Evolutionary conservation across 2,329 filamentous ascomycete species (phyloP).

Genomic region (Graphilbum ipis-grandicollis): DNA sequence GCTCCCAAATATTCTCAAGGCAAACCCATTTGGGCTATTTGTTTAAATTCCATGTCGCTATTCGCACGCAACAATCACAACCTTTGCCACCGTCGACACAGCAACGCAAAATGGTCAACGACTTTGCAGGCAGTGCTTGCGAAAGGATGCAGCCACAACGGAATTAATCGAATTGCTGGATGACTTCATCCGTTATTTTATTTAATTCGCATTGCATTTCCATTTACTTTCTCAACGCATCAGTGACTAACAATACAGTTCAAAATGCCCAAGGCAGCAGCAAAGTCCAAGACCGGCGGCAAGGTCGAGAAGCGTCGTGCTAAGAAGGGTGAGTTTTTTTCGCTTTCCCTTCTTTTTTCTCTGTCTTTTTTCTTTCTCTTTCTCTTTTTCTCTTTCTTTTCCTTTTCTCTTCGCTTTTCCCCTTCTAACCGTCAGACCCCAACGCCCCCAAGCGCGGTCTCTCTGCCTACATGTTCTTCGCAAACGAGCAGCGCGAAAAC

Average conservation of each 20-base stretch:
- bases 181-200: not conserved
- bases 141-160: too few species aligned
- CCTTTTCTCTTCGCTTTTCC: not conserved
- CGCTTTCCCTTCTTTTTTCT: not conserved
- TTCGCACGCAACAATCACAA: too few species aligned
- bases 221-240: slow-evolving; percentile 5
- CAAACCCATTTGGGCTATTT: too few species aligned
- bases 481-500: slow-evolving; percentile 97
- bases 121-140: too few species aligned
- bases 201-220: not conserved
- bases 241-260: slow-evolving; percentile 8
- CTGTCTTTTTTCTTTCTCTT: slow-evolving; percentile 6
- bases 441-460: slow-evolving; percentile 99
- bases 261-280: slow-evolving; percentile 42
- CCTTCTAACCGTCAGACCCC: slow-evolving; percentile 61
- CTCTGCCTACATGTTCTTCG: slow-evolving; percentile 99
- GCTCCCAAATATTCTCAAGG: too few species aligned
- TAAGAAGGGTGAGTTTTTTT: slow-evolving; percentile 39
- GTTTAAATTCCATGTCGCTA: too few species aligned
- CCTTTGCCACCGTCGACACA: too few species aligned
- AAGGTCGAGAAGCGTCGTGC: slow-evolving; percentile 37
- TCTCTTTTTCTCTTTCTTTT: slow-evolving; percentile 4
- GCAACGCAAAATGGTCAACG: too few species aligned
- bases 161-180: not conserved
- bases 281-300: slow-evolving; percentile 31